Evolutionary conservation across 2,329 filamentous ascomycete genomes (phyloP), one percentile per base, ranked within the genome.

Genomic region (Trichoderma sp.): DNA sequence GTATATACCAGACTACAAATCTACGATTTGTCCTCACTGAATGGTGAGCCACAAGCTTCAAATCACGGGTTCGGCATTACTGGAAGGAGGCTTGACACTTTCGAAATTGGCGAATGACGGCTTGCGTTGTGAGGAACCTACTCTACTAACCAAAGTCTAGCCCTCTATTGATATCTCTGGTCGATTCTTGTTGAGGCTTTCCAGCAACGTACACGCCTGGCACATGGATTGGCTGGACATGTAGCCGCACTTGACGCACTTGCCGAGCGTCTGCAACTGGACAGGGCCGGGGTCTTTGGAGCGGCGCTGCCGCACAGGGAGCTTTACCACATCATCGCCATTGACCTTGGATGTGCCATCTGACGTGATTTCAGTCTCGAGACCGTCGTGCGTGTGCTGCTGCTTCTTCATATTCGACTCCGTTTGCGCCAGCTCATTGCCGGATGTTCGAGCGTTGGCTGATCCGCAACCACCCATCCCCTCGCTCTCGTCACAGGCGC

Each of bases 181-280:
- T 66, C 86, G 80, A 69, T 88, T 89, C 78, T 95, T 97, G 75
- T 99, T 99, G 55, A 99, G 77, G 0, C 90, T 92, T 71, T 98
- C 93, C 3, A 99, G 84, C 51, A 99, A 80, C 67, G 88, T 90
- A 75, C 95, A 99, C 0, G 95, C 95, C 78, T 99, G 96, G 78
- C 95, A 99, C 45, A 97, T 86, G 34, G 87, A 85, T 77, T 99
- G 95, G 71, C 93, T 97, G 2, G 95, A 97, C 77, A 99, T 90
- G 75, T 98, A 99, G 15, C 95, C 95, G 71, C 95, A 99, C 60
- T 87, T 89, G 72, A 89, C 86, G 74, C 95, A 99, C 68, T 88
- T 89, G 1, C 94, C 92, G 70, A 97, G 84, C 15, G 88, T 88
- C 76, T 94, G 91, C 72, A 86, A 84, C n/a, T 83, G 78, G 12